Conservation (phyloP, 2,329 filamentous ascomycete genomes). For the Colletotrichum sidae region DNA sequence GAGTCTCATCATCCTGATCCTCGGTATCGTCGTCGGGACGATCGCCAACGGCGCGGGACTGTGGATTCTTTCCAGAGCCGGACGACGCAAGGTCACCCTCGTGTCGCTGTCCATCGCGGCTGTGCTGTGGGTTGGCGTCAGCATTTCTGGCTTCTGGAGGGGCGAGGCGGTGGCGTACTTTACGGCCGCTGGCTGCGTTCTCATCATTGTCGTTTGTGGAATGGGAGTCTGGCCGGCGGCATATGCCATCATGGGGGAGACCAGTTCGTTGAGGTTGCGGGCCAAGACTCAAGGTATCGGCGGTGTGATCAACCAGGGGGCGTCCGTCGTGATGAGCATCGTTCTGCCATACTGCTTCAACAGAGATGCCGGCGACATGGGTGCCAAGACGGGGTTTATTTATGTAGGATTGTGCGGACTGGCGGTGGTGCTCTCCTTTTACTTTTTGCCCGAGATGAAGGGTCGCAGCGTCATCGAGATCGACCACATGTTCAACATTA, state of each 20-base stretch:
- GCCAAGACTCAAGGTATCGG: conserved; percentile 57
- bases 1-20: conserved; percentile 56
- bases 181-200: conserved; percentile 52
- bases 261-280: conserved; percentile 55
- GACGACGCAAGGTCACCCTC: conserved; percentile 52
- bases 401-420: conserved; percentile 49
- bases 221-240: conserved; percentile 55
- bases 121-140: conserved; percentile 56
- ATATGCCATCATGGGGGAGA: conserved; percentile 55
- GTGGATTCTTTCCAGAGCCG: conserved; percentile 55
- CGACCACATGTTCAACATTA: conserved; percentile 68
- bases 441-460: conserved; percentile 64
- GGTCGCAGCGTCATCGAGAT: conserved; percentile 56
- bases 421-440: conserved; percentile 52
- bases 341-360: conserved; percentile 63
- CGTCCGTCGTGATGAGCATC: conserved; percentile 52
- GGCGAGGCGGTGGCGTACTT: conserved; percentile 53
- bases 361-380: conserved; percentile 48
- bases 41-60: conserved; percentile 55
- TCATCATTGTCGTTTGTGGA: conserved; percentile 55
- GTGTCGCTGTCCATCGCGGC: conserved; percentile 45
- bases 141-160: conserved; percentile 57
- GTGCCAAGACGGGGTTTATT: conserved; percentile 53
- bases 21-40: conserved; percentile 57
- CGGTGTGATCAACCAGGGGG: conserved; percentile 53